These are phyloP conservation scores for Penicillium hesseltinei DNA, from an alignment of 2,329 filamentous ascomycete genomes.

Conservation along the genomic window DNA sequence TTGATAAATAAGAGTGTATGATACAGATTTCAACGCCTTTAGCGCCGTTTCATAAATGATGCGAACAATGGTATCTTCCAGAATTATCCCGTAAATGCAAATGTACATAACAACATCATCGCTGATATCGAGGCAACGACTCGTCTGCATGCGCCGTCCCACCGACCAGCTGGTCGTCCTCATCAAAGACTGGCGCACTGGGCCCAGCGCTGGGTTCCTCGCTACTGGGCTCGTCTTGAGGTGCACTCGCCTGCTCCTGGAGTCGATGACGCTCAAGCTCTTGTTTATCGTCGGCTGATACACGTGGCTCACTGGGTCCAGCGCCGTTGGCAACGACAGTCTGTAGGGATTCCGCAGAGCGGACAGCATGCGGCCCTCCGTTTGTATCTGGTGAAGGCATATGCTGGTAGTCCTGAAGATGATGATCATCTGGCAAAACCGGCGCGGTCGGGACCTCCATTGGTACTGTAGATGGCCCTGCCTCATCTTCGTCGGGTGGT, in stretches of 20 bases:
- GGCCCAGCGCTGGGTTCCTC: conserved; percentile 35
- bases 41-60: conserved; percentile 17
- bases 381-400: conserved; percentile 24
- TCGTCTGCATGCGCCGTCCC: conserved; percentile 39
- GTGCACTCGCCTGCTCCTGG: conserved; percentile 64
- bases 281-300: conserved; percentile 68
- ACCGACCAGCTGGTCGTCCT: conserved; percentile 50
- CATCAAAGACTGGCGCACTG: conserved; percentile 60
- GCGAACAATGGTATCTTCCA: conserved; percentile 36
- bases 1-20: conserved; percentile 12
- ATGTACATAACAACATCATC: conserved; percentile 30
- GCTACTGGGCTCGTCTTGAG: conserved; percentile 34
- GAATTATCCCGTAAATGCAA: conserved; percentile 32
- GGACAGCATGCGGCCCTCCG: conserved; percentile 22
- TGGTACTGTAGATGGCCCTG: conserved; percentile 47
- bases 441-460: conserved; percentile 45
- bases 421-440: conserved; percentile 49
- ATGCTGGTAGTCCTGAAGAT: conserved; percentile 50
- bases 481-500: conserved; percentile 55
- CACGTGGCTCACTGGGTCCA: conserved; percentile 37
- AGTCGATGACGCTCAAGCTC: conserved; percentile 68
- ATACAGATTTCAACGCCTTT: conserved; percentile 23
- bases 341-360: conserved; percentile 34
- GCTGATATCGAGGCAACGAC: conserved; percentile 46
- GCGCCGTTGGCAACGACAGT: conserved; percentile 33